Percentiles rank a stretch among this genome's conserved stretches.
Evolutionary conservation across 169 alveolate species (phyloP).

Genomic region (Eimeria sp.): DNA sequence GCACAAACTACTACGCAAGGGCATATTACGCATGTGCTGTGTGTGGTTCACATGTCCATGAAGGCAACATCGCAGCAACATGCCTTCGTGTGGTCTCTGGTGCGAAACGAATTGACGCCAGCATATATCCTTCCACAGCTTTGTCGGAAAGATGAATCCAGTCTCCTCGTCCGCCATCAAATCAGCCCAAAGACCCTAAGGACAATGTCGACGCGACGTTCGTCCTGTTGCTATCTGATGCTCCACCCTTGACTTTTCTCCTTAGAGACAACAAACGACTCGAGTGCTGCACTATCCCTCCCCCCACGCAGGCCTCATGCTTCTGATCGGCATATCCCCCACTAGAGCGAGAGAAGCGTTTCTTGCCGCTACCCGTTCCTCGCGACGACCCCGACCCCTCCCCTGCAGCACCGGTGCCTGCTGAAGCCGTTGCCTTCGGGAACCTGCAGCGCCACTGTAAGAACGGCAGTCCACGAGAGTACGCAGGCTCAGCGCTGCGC

Average conservation of each 20-base stretch:
- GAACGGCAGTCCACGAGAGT: conserved; percentile 39
- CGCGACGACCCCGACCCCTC: conserved; percentile 25
- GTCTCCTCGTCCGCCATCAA: not conserved
- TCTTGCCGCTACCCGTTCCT: conserved; percentile 13
- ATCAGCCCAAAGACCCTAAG: conserved; percentile 26
- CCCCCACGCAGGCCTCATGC: conserved; percentile 20
- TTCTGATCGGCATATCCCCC: conserved; percentile 38
- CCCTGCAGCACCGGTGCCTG: not conserved
- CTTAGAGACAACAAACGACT: conserved; percentile 65
- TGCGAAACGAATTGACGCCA: conserved; percentile 1
- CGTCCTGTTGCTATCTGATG: conserved; percentile 21
- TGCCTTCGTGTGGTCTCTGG: conserved; percentile 12
- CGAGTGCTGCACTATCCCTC: conserved; percentile 50
- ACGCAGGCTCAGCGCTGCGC: conserved; percentile 24
- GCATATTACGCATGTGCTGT: conserved; percentile 29
- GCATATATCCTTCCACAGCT: conserved; percentile 47
- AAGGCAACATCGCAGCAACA: conserved; percentile 42
- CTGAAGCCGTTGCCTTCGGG: conserved; percentile 19
- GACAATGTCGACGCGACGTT: conserved; percentile 61
- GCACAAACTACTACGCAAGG: not conserved
- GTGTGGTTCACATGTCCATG: not conserved
- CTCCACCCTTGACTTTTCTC: conserved; percentile 19
- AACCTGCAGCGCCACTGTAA: conserved; percentile 63
- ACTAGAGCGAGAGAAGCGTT: conserved; percentile 11
- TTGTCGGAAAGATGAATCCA: conserved; percentile 45